These are phyloP conservation scores for Sabuloglossum arenarium DNA, from an alignment of 495 filamentous ascomycete species.

Conservation along the genomic window DNA sequence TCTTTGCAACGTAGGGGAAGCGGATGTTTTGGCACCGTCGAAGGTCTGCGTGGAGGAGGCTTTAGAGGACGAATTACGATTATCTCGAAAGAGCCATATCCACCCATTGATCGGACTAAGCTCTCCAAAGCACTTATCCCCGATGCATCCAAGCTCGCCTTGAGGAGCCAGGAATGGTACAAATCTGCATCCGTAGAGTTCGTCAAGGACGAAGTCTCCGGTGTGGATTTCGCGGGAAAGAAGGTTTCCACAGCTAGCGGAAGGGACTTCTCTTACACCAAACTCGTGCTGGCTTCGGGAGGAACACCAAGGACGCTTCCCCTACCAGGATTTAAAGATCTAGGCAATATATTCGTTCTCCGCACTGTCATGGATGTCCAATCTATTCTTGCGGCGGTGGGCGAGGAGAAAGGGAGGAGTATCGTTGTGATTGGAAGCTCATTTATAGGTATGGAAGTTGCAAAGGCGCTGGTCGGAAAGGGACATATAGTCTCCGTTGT, in stretches of 20 bases:
- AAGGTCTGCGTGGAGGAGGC: conserved; percentile 60
- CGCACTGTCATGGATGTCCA: conserved; percentile 55
- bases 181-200: conserved; percentile 50
- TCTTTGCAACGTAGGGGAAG: conserved; percentile 33
- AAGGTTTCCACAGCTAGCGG: conserved; percentile 52
- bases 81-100: conserved; percentile 63
- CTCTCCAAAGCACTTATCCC: conserved; percentile 82
- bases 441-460: conserved; percentile 95
- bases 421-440: conserved; percentile 78
- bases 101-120: conserved; percentile 84
- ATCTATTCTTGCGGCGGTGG: conserved; percentile 52
- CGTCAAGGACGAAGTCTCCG: conserved; percentile 51
- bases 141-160: conserved; percentile 58
- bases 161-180: conserved; percentile 57
- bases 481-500: conserved; percentile 70
- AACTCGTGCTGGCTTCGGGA: conserved; percentile 76
- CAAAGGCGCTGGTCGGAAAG: conserved; percentile 48
- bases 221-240: conserved; percentile 54
- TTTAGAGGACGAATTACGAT: conserved; percentile 68
- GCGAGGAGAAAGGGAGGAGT: conserved; percentile 65
- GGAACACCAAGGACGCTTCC: conserved; percentile 62
- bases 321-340: conserved; percentile 63
- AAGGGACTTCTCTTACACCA: conserved; percentile 52
- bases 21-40: conserved; percentile 57
- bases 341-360: conserved; percentile 71